Base-by-base conservation (phyloP, 768 basidiomycete genomes). In the Amanita polypyramis region DNA sequence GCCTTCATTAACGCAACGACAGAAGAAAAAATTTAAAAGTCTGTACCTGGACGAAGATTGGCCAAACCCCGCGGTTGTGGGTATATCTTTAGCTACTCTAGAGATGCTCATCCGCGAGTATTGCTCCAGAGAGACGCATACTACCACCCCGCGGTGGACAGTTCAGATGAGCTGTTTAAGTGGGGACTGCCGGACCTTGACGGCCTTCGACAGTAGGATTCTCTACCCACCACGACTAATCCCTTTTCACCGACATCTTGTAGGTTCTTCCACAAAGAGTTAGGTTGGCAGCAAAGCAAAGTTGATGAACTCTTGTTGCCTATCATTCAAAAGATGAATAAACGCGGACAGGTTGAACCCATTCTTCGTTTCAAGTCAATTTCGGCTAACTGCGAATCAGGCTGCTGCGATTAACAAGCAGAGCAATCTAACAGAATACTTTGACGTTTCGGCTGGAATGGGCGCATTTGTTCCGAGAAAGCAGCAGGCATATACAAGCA, bases 121-220 rank as follows among this genome's bases (percentile, higher is more conserved):
- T 40, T 38, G 9, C 15, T 43, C 36, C 59, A 96, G 92, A 72
- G 86, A 50, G 90, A 95, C 51, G 95, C 91, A 7, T 99, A 99
- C 63, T 86, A 87, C 59, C 80, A 92, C 58, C 95, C 95, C 0
- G 77, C 82, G 0, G 86, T 95, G 5, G 93, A 97, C 60, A 77
- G 79, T 33, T 95, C 92, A 0, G 83, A 92, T 47, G 94, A 97
- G 53, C 82, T 87, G 0, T 98, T 99, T 62, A 89, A 91, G 57
- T 99, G 95, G 95, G 93, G 90, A 3, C 68, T 93, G 52, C 91
- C 94, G n/a, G 96, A 98, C 60, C 77, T 99, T 1, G 91, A 96
- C 59, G 93, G 84, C 2, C 75, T 99, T 46, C 80, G 93, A 53
- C 65, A 74, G 90, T 94, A 61, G 47, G 79, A 66, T 12, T 44